These are phyloP conservation scores for Suillus subalutaceus DNA, from an alignment of 768 basidiomycete genomes.

Conservation along the genomic window DNA sequence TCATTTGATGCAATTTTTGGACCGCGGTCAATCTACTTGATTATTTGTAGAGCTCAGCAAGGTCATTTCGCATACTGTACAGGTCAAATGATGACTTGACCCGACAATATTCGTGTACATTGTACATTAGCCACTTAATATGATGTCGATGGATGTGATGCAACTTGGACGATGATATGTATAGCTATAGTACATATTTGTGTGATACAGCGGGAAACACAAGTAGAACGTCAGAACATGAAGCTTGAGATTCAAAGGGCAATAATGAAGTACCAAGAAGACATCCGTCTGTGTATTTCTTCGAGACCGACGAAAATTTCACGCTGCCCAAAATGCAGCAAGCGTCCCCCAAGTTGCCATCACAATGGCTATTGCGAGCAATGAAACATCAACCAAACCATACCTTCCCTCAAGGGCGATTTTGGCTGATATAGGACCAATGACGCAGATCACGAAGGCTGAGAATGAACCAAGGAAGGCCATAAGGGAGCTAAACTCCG, in stretches of 20 bases:
- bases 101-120: neutral
- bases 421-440: slow-evolving; percentile 77
- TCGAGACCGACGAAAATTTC: neutral
- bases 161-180: neutral
- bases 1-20: slow-evolving; percentile 6
- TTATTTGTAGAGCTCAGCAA: slow-evolving; percentile 64
- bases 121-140: slow-evolving; percentile 3
- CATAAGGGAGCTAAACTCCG: slow-evolving; percentile 83
- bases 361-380: slow-evolving; percentile 53
- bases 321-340: slow-evolving; percentile 56
- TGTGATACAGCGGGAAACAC: neutral
- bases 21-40: slow-evolving; percentile 1
- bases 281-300: neutral
- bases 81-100: slow-evolving; percentile 43
- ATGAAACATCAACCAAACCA: slow-evolving; percentile 50
- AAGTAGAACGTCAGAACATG: neutral
- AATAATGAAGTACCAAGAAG: too few relatives aligned
- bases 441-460: slow-evolving; percentile 74
- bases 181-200: neutral
- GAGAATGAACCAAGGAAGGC: slow-evolving; percentile 92
- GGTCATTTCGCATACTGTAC: slow-evolving; percentile 72
- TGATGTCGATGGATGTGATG: neutral
- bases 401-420: slow-evolving; percentile 56
- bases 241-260: neutral
- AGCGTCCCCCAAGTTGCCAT: slow-evolving; percentile 83